Base-by-base conservation (phyloP, 169 alveolate genomes). In the Cryptosporidium baileyi region DNA sequence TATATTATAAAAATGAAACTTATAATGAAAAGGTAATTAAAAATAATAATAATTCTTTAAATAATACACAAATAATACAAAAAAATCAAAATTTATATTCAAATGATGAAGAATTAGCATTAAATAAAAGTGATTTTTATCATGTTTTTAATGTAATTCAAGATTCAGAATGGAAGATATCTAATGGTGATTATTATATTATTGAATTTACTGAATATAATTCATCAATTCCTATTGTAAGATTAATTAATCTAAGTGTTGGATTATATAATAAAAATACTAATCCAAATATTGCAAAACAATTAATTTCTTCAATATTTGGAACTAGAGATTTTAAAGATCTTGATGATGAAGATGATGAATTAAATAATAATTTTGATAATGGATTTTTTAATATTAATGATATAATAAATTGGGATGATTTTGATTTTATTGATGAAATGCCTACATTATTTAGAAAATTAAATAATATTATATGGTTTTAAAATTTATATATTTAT, bases 361-460 rank as follows among this genome's bases (percentile, higher is more conserved):
- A 74, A 36, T 36, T 22, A 15, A 32, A 51, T 52, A 41, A 17
- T n/a, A 40, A 22, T 38, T 52, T 38, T 19, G 81, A 62, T 32
- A 65, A 44, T 47, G 81, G 81, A 13, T 24, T 65, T 26, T 65
- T 65, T 65, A 49, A 65, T 28, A 24, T 65, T 28, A 62, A 65
- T 13, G 63, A 65, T 7, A 45, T 65, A 45, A 65, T 65, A 28
- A 65, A 65, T 28, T 65, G 81, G 81, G 81, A 65, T 49, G 81
- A 65, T 19, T 61, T 57, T 52, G 74, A 51, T 26, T 32, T 74
- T 36, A 57, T 54, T 30, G 67, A 57, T 34, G 85, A 74, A 38
- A 30, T 74, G 57, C 65, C 85, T 40, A 28, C 54, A 15, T 30
- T 74, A 11, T 51, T 74, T 7, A 57, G 85, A 13, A 74, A 40